These are phyloP conservation scores for Yamadazyma siamensis DNA, from an alignment of 1,139 yeast genomes.

Conservation along the genomic window DNA sequence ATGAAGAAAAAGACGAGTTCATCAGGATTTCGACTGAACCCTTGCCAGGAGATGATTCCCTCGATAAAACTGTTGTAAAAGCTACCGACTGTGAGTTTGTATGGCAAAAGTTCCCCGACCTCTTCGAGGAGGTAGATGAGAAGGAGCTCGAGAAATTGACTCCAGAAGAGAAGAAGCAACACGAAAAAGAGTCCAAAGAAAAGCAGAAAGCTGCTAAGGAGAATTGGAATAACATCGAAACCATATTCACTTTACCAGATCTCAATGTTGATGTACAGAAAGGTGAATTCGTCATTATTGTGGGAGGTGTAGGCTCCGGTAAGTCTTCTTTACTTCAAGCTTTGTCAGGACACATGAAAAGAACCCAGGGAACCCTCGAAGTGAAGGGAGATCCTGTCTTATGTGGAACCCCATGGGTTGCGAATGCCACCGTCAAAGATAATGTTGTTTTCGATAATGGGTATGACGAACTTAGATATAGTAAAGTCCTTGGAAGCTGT, in stretches of 20 bases:
- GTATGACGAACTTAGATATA: slow-evolving; percentile 23
- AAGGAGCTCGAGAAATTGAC: slow-evolving; percentile 5
- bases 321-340: slow-evolving; percentile 56
- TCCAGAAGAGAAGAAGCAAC: slow-evolving; percentile 4
- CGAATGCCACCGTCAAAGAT: slow-evolving; percentile 40
- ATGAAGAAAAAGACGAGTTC: slow-evolving; percentile 16
- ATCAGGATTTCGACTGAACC: slow-evolving; percentile 7
- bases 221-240: neutral
- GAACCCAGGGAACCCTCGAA: slow-evolving; percentile 27
- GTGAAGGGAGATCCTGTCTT: slow-evolving; percentile 38
- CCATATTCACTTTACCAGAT: slow-evolving; percentile 16
- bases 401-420: slow-evolving; percentile 53
- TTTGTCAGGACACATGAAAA: slow-evolving; percentile 54
- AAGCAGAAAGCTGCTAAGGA: slow-evolving; percentile 5
- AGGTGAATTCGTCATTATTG: slow-evolving; percentile 66
- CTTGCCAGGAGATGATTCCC: slow-evolving; percentile 7
- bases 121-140: slow-evolving; percentile 16
- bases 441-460: slow-evolving; percentile 34
- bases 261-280: slow-evolving; percentile 41
- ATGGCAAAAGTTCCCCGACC: slow-evolving; percentile 40
- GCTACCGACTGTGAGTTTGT: slow-evolving; percentile 27
- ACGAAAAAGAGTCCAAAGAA: slow-evolving; percentile 11
- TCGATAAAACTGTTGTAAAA: slow-evolving; percentile 10
- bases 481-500: slow-evolving; percentile 30
- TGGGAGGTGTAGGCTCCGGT: slow-evolving; percentile 73